Evolutionary conservation across 257 asterid genomes (phyloP), one percentile per base, ranked within the genome.

Genomic region (Cynanchum wilfordii): DNA sequence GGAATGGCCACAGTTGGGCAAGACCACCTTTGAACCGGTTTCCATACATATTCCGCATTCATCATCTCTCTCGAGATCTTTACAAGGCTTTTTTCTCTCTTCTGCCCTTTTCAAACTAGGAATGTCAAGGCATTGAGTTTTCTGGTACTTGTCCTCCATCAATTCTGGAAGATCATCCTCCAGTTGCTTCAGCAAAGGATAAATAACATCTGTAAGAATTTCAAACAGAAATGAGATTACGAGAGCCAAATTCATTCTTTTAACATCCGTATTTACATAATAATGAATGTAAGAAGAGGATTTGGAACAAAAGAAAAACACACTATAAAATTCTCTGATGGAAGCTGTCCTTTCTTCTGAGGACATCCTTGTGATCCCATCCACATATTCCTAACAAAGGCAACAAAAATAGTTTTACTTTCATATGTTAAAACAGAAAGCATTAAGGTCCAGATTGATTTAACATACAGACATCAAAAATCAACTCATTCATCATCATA

Each of bases 1-100:
- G 13, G 89, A 79, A 82, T 88, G 94, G 47, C 89, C 87, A 77
- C 92, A 88, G 33, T 79, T 70, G 30, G 96, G 96, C 82, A 89
- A 73, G 12, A 81, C 92, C 58, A 84, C 83, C 30, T 82, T 82
- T 36, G 81, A 51, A 63, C 84, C 84, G 72, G 54, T 76, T 59
- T 89, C 89, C 92, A 89, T 85, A 76, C 96, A 89, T 82, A 88
- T 88, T 8, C 94, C 94, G 66, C 94, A 89, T 71, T 89, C 94
- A 20, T 89, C 94, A 30, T 83, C 88, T 52, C 71, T 64, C 44
- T 78, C 86, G 17, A 45, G 47, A 77, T 74, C 80, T 49, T 63
- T 47, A 73, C 29, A 51, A 51, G 74, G 36, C 50, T 51, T 59
- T 57, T 47, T 77, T 67, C 47, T 77, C 55, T 69, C 75, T 57